phyloP scores from a whole-genome alignment of 306 rosid genomes.

The Dryas octopetala region DNA sequence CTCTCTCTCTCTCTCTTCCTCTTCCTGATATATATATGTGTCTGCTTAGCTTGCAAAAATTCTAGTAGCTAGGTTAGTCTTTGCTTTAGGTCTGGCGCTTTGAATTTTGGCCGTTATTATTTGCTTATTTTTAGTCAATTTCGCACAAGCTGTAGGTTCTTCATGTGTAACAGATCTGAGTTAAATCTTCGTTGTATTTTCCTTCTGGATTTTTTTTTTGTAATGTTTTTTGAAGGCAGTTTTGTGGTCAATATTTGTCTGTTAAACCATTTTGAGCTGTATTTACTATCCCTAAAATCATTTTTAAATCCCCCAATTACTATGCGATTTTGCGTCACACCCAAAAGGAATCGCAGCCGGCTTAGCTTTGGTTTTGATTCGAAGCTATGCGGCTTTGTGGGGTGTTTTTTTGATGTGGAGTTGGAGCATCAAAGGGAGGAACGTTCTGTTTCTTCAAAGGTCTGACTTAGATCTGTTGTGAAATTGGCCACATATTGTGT shows the following conservation, averaged over 20 bases:
- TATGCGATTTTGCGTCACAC: not conserved
- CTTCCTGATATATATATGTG: too few species aligned
- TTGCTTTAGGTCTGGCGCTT: not conserved
- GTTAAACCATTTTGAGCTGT: not conserved
- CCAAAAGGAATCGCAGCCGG: not conserved
- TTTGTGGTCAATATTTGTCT: not conserved
- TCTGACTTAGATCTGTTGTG: constrained; percentile 48
- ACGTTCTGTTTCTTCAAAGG: not conserved
- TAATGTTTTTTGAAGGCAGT: not conserved
- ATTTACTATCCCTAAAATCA: not conserved
- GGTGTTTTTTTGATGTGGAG: not conserved
- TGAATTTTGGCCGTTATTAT: not conserved
- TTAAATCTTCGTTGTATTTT: not conserved
- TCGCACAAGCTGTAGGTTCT: not conserved
- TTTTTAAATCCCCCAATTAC: not conserved
- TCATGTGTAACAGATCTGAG: constrained; percentile 32
- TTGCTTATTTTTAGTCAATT: not conserved
- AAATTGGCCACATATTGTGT: not conserved
- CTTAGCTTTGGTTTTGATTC: not conserved
- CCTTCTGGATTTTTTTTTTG: not conserved
- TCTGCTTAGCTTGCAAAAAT: too few species aligned
- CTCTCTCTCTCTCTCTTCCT: not conserved
- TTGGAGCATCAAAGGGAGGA: constrained; percentile 1
- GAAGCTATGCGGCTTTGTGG: not conserved
- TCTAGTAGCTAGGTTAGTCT: not conserved